Evolutionary conservation across 2,329 filamentous ascomycete genomes (phyloP).

Genomic region (Colletotrichum salicis): DNA sequence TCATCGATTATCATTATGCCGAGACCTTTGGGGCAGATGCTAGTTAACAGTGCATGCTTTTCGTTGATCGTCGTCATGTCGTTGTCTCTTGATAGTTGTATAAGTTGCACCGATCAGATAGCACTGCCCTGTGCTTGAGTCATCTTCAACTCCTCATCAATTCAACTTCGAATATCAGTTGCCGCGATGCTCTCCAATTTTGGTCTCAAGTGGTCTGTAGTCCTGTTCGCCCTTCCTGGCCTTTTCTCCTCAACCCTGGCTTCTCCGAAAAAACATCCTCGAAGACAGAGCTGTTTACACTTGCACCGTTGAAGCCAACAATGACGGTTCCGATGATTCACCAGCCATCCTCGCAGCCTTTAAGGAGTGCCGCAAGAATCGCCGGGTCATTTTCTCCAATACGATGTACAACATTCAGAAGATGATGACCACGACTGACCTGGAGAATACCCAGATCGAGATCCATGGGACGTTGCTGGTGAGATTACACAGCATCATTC

Average conservation of each 20-base stretch:
- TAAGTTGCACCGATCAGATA: not conserved
- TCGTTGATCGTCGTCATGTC: not conserved
- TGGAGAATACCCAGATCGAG: not conserved
- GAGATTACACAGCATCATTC: not conserved
- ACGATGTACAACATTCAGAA: not conserved
- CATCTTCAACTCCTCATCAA: not conserved
- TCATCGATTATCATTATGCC: not conserved
- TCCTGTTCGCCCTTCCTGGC: too few species aligned
- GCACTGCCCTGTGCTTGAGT: not conserved
- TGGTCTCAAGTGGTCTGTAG: too few species aligned
- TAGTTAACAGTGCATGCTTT: not conserved
- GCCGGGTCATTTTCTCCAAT: not conserved
- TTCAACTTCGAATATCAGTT: too few species aligned
- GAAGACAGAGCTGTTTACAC: too few species aligned
- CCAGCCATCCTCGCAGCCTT: too few species aligned
- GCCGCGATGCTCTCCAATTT: too few species aligned
- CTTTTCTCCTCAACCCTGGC: too few species aligned
- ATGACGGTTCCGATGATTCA: too few species aligned
- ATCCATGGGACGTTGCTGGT: conserved; percentile 1
- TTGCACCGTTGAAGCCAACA: too few species aligned
- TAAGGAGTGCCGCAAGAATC: too few species aligned
- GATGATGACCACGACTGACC: conserved; percentile 6
- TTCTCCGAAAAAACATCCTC: too few species aligned
- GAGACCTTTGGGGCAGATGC: not conserved
- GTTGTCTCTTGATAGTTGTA: not conserved